A percentile compares a stretch with the other conserved stretches of the same genome.
Conservation (phyloP, 2,329 filamentous ascomycete genomes). For the Didymella arachidicola region DNA sequence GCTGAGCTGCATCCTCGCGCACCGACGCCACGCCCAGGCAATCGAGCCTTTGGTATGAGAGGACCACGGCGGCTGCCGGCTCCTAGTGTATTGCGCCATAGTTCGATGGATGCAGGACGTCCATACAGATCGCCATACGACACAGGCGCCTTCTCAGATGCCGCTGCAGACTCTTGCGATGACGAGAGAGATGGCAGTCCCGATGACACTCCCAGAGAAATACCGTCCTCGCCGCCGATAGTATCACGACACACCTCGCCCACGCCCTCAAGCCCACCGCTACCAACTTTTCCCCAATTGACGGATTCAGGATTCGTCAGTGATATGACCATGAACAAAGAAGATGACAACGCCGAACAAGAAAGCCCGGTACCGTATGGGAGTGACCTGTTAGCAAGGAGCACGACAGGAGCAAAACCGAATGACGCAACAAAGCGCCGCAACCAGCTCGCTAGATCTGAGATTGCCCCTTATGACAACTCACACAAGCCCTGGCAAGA, state of each 20-base stretch:
- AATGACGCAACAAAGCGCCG: conserved; percentile 14
- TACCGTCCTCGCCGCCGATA: conserved; percentile 89
- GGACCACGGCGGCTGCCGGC: conserved; percentile 43
- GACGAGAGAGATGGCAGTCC: conserved; percentile 57
- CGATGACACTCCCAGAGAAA: conserved; percentile 75
- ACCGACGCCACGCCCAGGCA: conserved; percentile 74
- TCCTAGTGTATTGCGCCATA: conserved; percentile 65
- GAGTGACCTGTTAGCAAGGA: conserved; percentile 32
- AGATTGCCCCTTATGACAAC: conserved; percentile 21
- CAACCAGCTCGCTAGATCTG: conserved; percentile 14
- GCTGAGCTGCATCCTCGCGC: conserved; percentile 77
- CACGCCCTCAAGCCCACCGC: conserved; percentile 77
- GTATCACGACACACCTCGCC: conserved; percentile 66
- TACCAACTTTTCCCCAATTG: conserved; percentile 64
- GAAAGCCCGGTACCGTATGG: conserved; percentile 29
- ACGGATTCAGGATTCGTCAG: conserved; percentile 86
- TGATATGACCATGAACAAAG: conserved; percentile 73
- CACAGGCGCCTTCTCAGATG: conserved; percentile 50
- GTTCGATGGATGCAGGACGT: conserved; percentile 61
- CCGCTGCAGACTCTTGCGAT: conserved; percentile 55
- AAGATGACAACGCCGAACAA: conserved; percentile 66
- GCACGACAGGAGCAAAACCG: not conserved
- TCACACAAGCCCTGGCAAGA: conserved; percentile 42
- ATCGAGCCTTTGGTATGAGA: conserved; percentile 47
- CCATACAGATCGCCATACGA: conserved; percentile 48